Evolutionary conservation across 2,329 filamentous ascomycete genomes (phyloP).

Genomic region (Diplodia scrobiculata): DNA sequence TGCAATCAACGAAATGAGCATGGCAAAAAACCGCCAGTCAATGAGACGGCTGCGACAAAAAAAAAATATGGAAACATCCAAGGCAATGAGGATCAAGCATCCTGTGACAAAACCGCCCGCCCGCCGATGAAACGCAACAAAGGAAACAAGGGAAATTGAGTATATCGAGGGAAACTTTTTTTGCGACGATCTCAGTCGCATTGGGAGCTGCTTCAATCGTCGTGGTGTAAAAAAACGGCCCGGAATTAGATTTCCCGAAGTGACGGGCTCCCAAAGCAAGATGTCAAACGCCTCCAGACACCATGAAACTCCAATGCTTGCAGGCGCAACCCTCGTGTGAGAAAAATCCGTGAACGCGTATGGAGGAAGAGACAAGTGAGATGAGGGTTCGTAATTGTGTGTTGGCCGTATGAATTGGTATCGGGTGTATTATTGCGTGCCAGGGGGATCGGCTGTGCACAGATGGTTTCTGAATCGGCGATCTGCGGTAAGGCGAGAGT

Average conservation of each 20-base stretch:
- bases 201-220: constrained; percentile 16
- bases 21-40: constrained; percentile 17
- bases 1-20: background rate
- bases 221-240: constrained; percentile 10
- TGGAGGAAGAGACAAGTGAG: constrained; percentile 17
- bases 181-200: constrained; percentile 18
- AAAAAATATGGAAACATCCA: background rate
- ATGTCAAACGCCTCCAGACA: constrained; percentile 26
- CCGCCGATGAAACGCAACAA: constrained; percentile 19
- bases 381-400: constrained; percentile 28
- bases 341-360: constrained; percentile 29
- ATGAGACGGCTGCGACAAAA: background rate
- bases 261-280: constrained; percentile 20
- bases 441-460: constrained; percentile 30
- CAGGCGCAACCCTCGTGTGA: constrained; percentile 25
- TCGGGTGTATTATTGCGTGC: constrained; percentile 29
- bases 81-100: background rate
- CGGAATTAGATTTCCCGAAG: constrained; percentile 23
- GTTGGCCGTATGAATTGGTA: constrained; percentile 28
- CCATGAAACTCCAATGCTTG: constrained; percentile 30
- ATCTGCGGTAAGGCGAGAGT: constrained; percentile 22
- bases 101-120: background rate
- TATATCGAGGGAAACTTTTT: constrained; percentile 27
- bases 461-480: constrained; percentile 29
- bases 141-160: constrained; percentile 20